Evolutionary conservation across 495 filamentous ascomycete species (phyloP).

Genomic region (Aspergillus sclerotioniger): DNA sequence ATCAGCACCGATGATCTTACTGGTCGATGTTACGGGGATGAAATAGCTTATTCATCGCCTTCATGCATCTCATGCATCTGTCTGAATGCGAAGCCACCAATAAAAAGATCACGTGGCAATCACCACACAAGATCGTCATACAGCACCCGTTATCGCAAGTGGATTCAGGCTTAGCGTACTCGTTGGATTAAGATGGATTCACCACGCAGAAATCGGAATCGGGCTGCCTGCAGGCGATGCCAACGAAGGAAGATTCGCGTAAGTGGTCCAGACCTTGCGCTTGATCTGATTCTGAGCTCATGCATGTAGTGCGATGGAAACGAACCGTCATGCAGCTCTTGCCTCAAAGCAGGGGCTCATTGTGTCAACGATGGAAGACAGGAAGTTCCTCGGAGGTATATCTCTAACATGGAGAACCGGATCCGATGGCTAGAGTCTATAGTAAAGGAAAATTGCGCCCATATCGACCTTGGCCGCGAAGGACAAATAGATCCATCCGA

Average conservation of each 20-base stretch:
- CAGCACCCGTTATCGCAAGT: neutral
- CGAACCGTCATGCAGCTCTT: constrained; percentile 34
- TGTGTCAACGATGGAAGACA: constrained; percentile 46
- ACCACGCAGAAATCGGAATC: constrained; percentile 30
- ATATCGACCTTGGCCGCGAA: constrained; percentile 28
- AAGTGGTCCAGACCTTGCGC: constrained; percentile 4
- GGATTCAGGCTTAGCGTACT: no score
- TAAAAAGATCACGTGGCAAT: no score
- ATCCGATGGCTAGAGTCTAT: constrained; percentile 45
- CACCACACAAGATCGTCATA: neutral
- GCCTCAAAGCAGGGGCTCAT: constrained; percentile 35
- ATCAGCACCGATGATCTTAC: no score
- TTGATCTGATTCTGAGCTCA: neutral
- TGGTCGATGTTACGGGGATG: no score
- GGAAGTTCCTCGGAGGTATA: constrained; percentile 42
- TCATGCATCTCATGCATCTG: no score
- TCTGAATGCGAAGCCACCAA: no score
- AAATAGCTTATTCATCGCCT: no score
- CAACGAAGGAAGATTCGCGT: constrained; percentile 37
- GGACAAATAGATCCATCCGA: constrained; percentile 9
- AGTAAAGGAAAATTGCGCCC: constrained; percentile 30
- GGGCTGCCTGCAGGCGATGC: constrained; percentile 41
- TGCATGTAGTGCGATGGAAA: constrained; percentile 30
- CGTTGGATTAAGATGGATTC: no score
- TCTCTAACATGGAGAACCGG: constrained; percentile 37